phyloP scores from a whole-genome alignment of 495 filamentous ascomycete genomes.

The Podospora conica region DNA sequence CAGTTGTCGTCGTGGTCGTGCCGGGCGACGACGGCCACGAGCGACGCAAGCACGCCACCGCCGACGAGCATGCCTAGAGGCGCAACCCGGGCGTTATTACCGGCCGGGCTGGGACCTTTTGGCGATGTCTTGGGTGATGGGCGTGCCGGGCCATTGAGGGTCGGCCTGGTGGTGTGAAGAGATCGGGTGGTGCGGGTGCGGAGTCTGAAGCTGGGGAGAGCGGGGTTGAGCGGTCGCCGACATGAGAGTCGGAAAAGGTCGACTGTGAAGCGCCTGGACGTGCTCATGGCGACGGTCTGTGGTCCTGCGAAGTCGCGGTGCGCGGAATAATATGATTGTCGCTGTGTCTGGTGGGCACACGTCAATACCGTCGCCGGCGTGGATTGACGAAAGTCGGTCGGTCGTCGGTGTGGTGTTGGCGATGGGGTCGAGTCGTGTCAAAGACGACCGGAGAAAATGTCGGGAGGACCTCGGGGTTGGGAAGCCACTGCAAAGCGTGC shows the following conservation, averaged over 20 bases:
- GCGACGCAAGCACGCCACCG: conserved; percentile 20
- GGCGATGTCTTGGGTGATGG: background rate
- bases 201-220: background rate
- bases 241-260: background rate
- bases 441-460: background rate
- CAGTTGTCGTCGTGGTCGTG: conserved; percentile 8
- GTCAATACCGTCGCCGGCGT: background rate
- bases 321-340: background rate
- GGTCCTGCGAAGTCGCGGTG: background rate
- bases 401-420: background rate
- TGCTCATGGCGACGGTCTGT: background rate
- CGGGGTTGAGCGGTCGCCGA: background rate
- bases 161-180: background rate
- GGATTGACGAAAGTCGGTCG: background rate
- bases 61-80: conserved; percentile 21
- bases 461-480: background rate
- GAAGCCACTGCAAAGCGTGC: background rate
- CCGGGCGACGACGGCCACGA: conserved; percentile 16
- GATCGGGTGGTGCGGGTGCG: background rate
- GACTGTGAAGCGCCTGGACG: background rate
- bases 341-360: background rate
- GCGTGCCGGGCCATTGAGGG: background rate
- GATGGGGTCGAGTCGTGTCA: background rate
- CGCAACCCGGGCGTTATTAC: conserved; percentile 14
- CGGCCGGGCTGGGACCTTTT: background rate